Evolutionary conservation across 306 rosid genomes (phyloP), one percentile per base, ranked within the genome.

Genomic region (Rosa multiflora): DNA sequence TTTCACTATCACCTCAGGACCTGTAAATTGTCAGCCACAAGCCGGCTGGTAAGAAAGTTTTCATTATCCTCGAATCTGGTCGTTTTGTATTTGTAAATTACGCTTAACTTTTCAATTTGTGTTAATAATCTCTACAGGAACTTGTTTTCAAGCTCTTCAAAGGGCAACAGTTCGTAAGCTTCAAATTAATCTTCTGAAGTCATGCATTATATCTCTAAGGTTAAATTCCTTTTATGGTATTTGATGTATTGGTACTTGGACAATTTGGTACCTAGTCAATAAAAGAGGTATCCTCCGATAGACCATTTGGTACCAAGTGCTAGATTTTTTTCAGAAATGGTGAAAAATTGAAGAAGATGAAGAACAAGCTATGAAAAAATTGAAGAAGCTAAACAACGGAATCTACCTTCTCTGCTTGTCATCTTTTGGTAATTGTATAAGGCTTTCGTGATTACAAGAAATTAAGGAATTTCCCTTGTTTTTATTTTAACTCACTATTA

Each of bases 141-240:
- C 83, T 76, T 91, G 78, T 91, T 89, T 86, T 88, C 84, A 29
- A 76, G 85, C 81, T 90, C 89, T 58, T 67, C 81, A 42, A 37
- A 5, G 0, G 81, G 72, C 46, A 86, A 73, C 71, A 85, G 20
- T 62, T 81, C 79, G 91, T 91, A 83, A 86, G 96, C 88, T 67
- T 68, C n/a, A 5, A 63, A 29, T 63, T 13, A 29, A 7, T 55
- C 61, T 55, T 55, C 26, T 55, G 23, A 18, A 55, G 20, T 11
- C 62, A 53, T 55, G 5, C n/a, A 17, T 53, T 8, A 17, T 53
- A 53, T 18, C 20, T 55, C 3, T 55, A 18, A 18, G 61, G 59
- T 20, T 6, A 6, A 52, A 52, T 52, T 17, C 9, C 59, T 52
- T 18, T 1, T 29, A 29, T 29, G 29, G 29, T 51, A 14, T 15